Evolutionary conservation across 257 asterid genomes (phyloP), one percentile per base, ranked within the genome.

Genomic region (Petunia secreta): DNA sequence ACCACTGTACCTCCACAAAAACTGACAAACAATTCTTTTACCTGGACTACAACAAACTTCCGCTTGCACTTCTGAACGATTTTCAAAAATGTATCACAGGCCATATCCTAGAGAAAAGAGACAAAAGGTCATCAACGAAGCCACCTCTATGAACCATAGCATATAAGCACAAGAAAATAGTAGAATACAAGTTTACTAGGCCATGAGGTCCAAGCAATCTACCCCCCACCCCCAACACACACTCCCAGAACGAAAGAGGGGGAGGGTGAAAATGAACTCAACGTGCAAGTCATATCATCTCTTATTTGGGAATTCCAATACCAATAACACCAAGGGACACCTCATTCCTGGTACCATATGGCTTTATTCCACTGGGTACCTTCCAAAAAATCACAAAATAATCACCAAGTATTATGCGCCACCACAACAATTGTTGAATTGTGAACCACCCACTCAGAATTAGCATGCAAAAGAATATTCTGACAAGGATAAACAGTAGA

Each of bases 41-140:
- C 99, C 98, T 94, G 99, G 25, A 89, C 85, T 58, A 91, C 79
- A 43, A 96, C 99, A 85, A 96, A 96, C 87, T 96, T 96, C 43
- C 99, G 95, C 85, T 88, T 96, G 97, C 99, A 96, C 87, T 94
- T 96, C 91, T 96, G 98, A 82, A 96, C 99, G 81, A 96, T 96
- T 86, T 96, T 96, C 91, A 96, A 86, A 89, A 96, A 94, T 5
- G 99, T 96, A 81, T 96, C 99, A 41, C 99, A 94, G 8, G 99
- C 99, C 98, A 96, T 96, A 86, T 96, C 99, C 99, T 96, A 82
- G 78, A 83, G 78, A 60, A 75, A 81, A 66, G 63, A 83, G 66
- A 53, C 79, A 48, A 58, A 65, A 73, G 36, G 63, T 52, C 48
- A 16, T 73, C 63, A 73, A 75, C 0, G 67, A 2, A 54, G 15